These are phyloP conservation scores for Spatholobus suberectus DNA, from an alignment of 306 rosid genomes.

Conservation along the genomic window DNA sequence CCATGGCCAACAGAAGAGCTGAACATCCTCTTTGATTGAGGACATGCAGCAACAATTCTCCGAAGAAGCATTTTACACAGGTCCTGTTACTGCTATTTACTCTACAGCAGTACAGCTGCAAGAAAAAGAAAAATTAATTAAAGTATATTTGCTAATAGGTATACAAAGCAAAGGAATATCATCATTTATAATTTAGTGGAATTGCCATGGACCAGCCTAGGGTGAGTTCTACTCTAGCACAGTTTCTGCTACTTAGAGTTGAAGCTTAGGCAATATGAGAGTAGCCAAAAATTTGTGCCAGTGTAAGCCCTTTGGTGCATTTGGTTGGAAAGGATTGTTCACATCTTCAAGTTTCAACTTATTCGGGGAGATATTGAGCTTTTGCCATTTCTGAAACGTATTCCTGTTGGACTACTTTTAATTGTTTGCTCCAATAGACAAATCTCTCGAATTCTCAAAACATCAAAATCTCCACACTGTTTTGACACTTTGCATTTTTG, in stretches of 20 bases:
- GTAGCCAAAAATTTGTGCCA: neutral
- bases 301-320: neutral
- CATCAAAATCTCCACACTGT: neutral
- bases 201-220: neutral
- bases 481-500: neutral
- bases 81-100: neutral
- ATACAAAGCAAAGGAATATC: slow-evolving; percentile 9
- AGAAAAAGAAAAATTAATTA: neutral
- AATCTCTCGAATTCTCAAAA: neutral
- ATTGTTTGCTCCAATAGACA: slow-evolving; percentile 4
- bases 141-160: neutral
- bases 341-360: neutral
- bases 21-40: slow-evolving; percentile 63
- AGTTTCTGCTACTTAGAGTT: neutral
- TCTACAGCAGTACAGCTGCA: slow-evolving; percentile 33
- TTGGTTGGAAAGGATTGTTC: neutral
- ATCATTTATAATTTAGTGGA: neutral
- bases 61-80: slow-evolving; percentile 63
- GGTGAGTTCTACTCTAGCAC: neutral
- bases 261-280: neutral
- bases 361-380: neutral
- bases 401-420: neutral
- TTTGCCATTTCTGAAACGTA: neutral
- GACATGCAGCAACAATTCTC: slow-evolving; percentile 54
- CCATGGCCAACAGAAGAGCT: slow-evolving; percentile 57